phyloP scores from a whole-genome alignment of 176 grass and related monocot species.

The Triticum timopheevii region DNA sequence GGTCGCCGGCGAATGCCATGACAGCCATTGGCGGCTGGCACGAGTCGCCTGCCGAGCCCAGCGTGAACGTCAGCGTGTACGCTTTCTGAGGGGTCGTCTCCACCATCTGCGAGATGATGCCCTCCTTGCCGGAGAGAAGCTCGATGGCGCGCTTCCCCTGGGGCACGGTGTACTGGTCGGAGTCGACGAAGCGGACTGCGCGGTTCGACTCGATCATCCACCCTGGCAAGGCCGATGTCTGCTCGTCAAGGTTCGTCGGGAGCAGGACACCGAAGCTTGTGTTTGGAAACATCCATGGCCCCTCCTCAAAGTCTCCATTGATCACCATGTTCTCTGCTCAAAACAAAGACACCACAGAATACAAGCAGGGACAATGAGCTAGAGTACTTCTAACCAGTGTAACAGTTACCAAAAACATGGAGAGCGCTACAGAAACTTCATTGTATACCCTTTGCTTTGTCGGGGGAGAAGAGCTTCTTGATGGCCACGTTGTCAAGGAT shows the following conservation, averaged over 20 bases:
- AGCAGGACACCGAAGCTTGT: constrained; percentile 90
- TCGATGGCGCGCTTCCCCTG: constrained; percentile 92
- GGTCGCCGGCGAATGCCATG: constrained; percentile 89
- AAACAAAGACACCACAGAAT: background rate
- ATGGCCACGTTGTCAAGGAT: constrained; percentile 88
- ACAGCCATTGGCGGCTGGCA: constrained; percentile 87
- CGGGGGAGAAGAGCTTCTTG: constrained; percentile 91
- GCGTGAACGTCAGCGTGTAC: constrained; percentile 79
- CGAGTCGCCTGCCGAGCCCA: constrained; percentile 64
- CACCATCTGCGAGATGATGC: constrained; percentile 98
- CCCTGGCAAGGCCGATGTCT: constrained; percentile 75
- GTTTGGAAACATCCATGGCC: constrained; percentile 95
- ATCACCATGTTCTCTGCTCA: constrained; percentile 76
- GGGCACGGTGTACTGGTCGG: constrained; percentile 72
- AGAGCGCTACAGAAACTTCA: background rate
- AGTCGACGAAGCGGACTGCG: constrained; percentile 80
- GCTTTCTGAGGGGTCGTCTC: constrained; percentile 81
- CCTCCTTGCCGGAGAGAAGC: constrained; percentile 94
- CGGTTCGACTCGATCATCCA: constrained; percentile 97
- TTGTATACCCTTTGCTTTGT: constrained; percentile 63
- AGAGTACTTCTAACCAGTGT: background rate
- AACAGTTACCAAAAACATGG: background rate
- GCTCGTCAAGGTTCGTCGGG: constrained; percentile 89
- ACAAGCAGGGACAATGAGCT: background rate
- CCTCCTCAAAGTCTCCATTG: constrained; percentile 97